Evolutionary conservation across 1,284 basidiomycete species (phyloP).

Genomic region (Paramarasmius palmivorus): DNA sequence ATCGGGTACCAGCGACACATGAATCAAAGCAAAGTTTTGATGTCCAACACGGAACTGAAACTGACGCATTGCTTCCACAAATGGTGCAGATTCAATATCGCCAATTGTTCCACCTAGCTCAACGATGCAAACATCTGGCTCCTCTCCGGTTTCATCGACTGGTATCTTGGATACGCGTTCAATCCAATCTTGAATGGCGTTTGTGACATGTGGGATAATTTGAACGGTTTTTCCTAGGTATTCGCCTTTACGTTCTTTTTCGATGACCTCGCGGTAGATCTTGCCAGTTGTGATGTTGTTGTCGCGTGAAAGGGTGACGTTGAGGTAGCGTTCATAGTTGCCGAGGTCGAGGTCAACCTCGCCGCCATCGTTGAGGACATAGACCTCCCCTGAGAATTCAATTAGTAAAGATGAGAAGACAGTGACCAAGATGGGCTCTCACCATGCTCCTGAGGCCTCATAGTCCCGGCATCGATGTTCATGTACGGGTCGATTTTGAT

Average conservation of each 20-base stretch:
- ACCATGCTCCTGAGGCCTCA: conserved; percentile 99
- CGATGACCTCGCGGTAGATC: conserved; percentile 96
- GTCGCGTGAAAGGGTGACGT: conserved; percentile 91
- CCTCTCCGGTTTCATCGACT: conserved; percentile 91
- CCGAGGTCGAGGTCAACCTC: conserved; percentile 98
- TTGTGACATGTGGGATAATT: conserved; percentile 96
- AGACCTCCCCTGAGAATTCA: conserved; percentile 82
- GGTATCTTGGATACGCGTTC: conserved; percentile 92
- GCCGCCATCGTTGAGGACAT: conserved; percentile 97
- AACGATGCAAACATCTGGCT: conserved; percentile 96
- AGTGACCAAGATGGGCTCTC: conserved; percentile 42
- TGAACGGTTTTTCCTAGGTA: conserved; percentile 98
- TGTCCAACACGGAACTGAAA: conserved; percentile 97
- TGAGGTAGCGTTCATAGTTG: conserved; percentile 97
- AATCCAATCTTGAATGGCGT: conserved; percentile 99
- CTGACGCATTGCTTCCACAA: conserved; percentile 98
- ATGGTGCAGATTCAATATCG: conserved; percentile 96
- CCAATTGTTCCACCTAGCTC: conserved; percentile 98
- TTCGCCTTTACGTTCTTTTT: conserved; percentile 96
- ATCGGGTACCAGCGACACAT: conserved; percentile 97
- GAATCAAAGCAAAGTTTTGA: conserved; percentile 96
- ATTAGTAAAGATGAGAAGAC: conserved; percentile 16
- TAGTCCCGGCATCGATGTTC: conserved; percentile 99
- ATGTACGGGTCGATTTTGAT: conserved; percentile 99
- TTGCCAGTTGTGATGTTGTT: conserved; percentile 99